These are phyloP conservation scores for Styphnolobium japonicum DNA, from an alignment of 306 rosid species.

Conservation along the genomic window DNA sequence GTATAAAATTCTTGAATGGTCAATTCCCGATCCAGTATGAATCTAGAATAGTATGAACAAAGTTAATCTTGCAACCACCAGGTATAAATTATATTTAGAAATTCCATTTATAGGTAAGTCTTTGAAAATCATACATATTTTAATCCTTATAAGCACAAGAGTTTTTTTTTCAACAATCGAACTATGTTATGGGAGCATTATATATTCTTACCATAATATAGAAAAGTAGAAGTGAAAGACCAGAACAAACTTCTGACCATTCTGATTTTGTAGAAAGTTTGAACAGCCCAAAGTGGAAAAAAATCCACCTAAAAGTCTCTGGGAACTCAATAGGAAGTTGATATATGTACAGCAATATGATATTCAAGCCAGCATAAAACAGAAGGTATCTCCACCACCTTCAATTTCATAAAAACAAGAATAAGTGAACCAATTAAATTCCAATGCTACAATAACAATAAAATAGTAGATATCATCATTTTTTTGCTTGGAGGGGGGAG, in stretches of 20 bases:
- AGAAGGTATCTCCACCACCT: constrained; percentile 93
- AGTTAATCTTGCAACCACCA: background rate
- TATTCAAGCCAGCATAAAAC: constrained; percentile 75
- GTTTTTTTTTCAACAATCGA: constrained; percentile 3
- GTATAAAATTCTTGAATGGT: background rate
- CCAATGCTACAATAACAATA: background rate
- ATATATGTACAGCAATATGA: constrained; percentile 67
- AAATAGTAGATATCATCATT: background rate
- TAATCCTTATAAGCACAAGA: background rate
- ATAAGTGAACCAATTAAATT: constrained; percentile 7
- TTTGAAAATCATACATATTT: background rate
- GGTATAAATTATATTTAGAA: background rate
- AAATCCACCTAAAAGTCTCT: constrained; percentile 46
- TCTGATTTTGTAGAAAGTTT: constrained; percentile 62
- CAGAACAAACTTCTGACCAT: constrained; percentile 72
- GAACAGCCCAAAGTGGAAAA: constrained; percentile 71
- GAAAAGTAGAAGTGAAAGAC: constrained; percentile 67
- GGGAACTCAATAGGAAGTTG: constrained; percentile 79
- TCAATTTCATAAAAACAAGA: constrained; percentile 41
- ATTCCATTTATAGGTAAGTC: background rate
- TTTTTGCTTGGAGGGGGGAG: background rate
- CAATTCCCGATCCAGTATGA: background rate
- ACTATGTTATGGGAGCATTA: background rate
- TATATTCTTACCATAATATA: constrained; percentile 67
- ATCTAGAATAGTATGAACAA: background rate